Base-by-base conservation (phyloP, 805 yeast genomes). In the Yarrowia sp. region DNA sequence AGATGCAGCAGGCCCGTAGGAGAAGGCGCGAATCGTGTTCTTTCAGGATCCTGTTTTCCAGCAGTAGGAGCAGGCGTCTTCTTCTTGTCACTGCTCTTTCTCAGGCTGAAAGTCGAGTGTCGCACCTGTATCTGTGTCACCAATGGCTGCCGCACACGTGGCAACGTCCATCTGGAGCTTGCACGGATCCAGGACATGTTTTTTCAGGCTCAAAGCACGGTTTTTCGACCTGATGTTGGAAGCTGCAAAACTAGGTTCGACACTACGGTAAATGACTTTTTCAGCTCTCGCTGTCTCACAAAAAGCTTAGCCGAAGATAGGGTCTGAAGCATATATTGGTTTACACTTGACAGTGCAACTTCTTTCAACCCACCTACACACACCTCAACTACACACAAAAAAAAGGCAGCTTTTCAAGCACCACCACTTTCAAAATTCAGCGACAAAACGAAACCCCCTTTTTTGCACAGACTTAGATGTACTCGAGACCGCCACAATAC, bases 21-120 rank as follows among this genome's bases (percentile, higher is more conserved):
- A 1, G 98, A 92, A 0, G 99, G 99, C 0, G 99, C 99, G 78
- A 95, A 95, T 72, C 99, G 80, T 0, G 98, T 91, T 72, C 97
- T 79, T 0, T 87, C 96, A 0, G 59, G 45, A 10, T 3, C 32
- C 16, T 53, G 45, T 12, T 9, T 8, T 10, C 35, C 8, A 19
- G 19, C 14, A 12, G 48, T 10, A 8, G 48, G 15, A 2, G 2
- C 36, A 26, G 59, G 14, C 8, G 14, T 15, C 16, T 50, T 10
- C 42, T 52, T 52, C n/a, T 38, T 5, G 8, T 50, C 41, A 4
- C 26, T 10, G 2, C 16, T 14, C 19, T 53, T 53, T 40, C 59
- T 32, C 36, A 53, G 36, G 5, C 19, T 40, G 15, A 53, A 53
- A 1, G 59, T 40, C 45, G 12, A 8, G 35, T 40, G 7, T 12